Evolutionary conservation across 306 rosid genomes (phyloP).

Genomic region (Vachellia pachyceras): DNA sequence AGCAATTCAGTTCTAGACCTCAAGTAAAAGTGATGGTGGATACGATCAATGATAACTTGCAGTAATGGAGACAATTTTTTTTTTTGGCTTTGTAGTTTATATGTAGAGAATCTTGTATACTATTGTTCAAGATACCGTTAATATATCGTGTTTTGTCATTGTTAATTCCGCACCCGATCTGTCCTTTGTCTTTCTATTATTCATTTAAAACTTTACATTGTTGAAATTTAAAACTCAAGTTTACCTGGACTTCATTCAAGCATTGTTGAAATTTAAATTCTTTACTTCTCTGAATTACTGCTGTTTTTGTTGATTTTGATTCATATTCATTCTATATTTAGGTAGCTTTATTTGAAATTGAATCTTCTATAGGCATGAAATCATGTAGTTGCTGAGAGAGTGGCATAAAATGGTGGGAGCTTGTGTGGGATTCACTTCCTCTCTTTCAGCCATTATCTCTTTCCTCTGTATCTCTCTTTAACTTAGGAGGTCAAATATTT

Average conservation of each 20-base stretch:
- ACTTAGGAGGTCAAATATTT: slow-evolving; percentile 24
- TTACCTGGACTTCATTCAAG: slow-evolving; percentile 27
- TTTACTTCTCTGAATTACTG: background rate
- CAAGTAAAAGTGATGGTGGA: slow-evolving; percentile 1
- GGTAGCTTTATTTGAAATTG: background rate
- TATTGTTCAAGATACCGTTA: slow-evolving; percentile 19
- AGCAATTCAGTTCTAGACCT: slow-evolving; percentile 1
- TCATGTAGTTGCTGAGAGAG: background rate
- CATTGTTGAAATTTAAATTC: slow-evolving; percentile 39
- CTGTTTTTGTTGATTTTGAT: slow-evolving; percentile 14
- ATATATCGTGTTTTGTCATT: slow-evolving; percentile 19
- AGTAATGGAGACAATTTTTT: background rate
- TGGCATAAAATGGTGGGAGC: background rate
- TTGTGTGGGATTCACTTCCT: background rate
- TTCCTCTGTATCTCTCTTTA: background rate
- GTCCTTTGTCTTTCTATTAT: slow-evolving; percentile 12
- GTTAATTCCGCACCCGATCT: slow-evolving; percentile 21
- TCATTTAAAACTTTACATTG: background rate
- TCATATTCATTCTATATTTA: background rate
- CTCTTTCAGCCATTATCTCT: background rate
- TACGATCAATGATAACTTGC: background rate
- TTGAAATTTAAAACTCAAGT: background rate
- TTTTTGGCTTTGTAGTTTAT: background rate
- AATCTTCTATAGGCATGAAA: background rate
- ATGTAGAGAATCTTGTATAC: background rate